phyloP scores from a whole-genome alignment of 345 rosid species.

The Mangifera indica region DNA sequence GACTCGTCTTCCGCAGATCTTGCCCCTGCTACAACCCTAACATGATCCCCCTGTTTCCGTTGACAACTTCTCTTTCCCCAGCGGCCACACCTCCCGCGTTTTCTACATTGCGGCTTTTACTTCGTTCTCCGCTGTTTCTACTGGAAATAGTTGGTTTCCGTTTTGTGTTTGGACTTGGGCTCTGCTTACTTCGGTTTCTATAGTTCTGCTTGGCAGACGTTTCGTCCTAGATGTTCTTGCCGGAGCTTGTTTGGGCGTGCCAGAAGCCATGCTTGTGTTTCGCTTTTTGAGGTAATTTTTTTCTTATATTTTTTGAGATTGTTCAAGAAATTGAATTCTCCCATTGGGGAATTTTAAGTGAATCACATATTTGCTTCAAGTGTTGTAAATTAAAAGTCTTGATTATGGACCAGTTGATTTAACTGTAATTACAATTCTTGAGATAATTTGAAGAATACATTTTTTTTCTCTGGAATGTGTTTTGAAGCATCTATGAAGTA shows the following conservation, averaged over 20 bases:
- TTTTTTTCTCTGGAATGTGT: background rate
- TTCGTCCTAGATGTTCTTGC: conserved; percentile 64
- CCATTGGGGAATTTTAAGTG: background rate
- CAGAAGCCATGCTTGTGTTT: conserved; percentile 55
- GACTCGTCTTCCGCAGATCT: conserved; percentile 76
- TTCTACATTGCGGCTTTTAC: conserved; percentile 61
- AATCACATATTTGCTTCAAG: background rate
- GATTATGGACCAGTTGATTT: background rate
- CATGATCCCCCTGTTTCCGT: conserved; percentile 68
- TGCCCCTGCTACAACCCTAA: conserved; percentile 83
- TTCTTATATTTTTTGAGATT: background rate
- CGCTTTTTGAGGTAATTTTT: conserved; percentile 33
- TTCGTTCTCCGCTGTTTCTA: conserved; percentile 17
- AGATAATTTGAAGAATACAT: too few species aligned
- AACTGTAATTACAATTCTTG: too few species aligned
- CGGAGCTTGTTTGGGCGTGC: conserved; percentile 63
- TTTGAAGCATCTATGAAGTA: background rate
- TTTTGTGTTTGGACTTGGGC: conserved; percentile 66
- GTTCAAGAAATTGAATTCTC: conserved; percentile 8
- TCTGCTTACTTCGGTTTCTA: conserved; percentile 53
- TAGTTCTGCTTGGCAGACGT: conserved; percentile 86
- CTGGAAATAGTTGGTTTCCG: conserved; percentile 21
- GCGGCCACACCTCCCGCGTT: conserved; percentile 92
- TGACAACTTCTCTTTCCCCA: conserved; percentile 87
- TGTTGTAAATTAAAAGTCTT: conserved; percentile 18